Conservation (phyloP, 208 protist genomes). For the Crithidia thermophila region DNA sequence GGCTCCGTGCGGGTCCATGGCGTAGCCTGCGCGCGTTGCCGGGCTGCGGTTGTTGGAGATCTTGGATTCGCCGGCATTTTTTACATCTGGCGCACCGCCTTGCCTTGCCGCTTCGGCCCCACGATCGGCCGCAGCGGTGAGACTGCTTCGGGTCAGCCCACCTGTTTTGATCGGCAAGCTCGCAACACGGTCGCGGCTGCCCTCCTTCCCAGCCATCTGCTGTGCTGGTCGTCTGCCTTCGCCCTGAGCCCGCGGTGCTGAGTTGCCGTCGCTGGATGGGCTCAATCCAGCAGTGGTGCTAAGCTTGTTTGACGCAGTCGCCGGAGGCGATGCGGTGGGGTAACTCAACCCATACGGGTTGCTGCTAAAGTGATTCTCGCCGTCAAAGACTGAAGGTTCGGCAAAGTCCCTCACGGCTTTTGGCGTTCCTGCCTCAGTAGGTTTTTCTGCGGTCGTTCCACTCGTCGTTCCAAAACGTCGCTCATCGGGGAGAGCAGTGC, state of each 20-base stretch:
- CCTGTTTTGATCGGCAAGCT: too few relatives aligned
- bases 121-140: background rate
- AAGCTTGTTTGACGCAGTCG: background rate
- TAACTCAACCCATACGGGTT: background rate
- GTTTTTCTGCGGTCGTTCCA: background rate
- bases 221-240: background rate
- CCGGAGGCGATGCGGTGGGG: background rate
- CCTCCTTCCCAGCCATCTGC: background rate
- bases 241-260: background rate
- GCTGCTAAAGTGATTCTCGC: background rate
- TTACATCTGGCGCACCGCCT: background rate
- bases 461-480: background rate
- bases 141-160: background rate
- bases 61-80: constrained; percentile 7
- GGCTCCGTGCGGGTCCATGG: background rate
- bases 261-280: background rate
- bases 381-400: constrained; percentile 1
- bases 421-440: background rate
- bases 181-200: background rate
- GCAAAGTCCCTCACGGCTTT: background rate
- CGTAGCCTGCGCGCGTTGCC: background rate
- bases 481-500: background rate
- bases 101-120: background rate
- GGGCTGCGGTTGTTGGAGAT: background rate
- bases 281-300: too few relatives aligned